Evolutionary conservation across 2,329 filamentous ascomycete genomes (phyloP), one percentile per base, ranked within the genome.

Genomic region (Plenodomus lindquistii): DNA sequence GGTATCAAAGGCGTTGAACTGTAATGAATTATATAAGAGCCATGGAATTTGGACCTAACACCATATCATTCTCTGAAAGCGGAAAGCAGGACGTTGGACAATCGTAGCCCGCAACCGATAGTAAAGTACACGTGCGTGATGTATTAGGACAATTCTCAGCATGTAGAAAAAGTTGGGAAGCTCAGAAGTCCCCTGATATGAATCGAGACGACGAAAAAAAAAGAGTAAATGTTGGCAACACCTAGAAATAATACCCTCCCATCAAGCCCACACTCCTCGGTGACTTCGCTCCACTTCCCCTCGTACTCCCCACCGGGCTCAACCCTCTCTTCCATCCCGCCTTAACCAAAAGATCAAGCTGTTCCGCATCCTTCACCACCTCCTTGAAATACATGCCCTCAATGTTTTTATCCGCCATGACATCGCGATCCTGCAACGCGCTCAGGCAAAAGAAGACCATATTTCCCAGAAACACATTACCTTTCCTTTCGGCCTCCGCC

Each of bases 391-490:
- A 67, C 9, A 19, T 29, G 2, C 29, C 44, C 24, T 65, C 60
- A 24, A 62, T 57, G n/a, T 47, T 48, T 39, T 48, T 58, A 13
- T 60, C 54, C 8, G 44, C 37, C 57, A 59, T 57, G 31, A 36
- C 39, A 13, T 57, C 48, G 11, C 41, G 46, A 18, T 62, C 57
- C 41, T 57, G 52, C 36, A 67, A 38, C 11, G 48, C 57, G 8
- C 46, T 53, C 11, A 65, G 45, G 37, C 61, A 65, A 22, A 53
- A 57, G 20, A 57, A 60, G 13, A 64, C 63, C 31, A 66, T 64
- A 19, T 65, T 64, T 0, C 59, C 62, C 9, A 65, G 8, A 4
- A 57, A 38, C 3, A 55, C 41, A 36, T 64, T 65, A 7, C 46
- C 57, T 24, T 41, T 57, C 13, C 37, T 24, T 11, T 64, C 62